Percentiles rank a stretch among this genome's conserved stretches.
Evolutionary conservation across 345 rosid genomes (phyloP).

Genomic region (Murraya paniculata): DNA sequence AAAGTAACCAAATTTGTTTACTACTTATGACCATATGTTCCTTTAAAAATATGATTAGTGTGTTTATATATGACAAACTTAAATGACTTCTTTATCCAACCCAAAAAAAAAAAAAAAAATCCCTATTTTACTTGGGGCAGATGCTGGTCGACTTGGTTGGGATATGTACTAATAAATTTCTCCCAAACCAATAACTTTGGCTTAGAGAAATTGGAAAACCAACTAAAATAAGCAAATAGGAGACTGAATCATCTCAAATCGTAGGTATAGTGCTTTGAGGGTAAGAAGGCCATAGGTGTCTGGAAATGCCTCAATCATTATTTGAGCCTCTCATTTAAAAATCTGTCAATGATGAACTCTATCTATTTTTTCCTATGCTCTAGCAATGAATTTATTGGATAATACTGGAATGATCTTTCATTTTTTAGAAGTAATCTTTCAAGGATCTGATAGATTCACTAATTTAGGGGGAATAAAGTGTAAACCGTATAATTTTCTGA

Average conservation of each 20-base stretch:
- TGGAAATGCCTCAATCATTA: not conserved
- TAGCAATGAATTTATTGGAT: not conserved
- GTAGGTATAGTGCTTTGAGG: not conserved
- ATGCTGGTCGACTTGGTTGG: not conserved
- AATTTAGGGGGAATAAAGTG: not conserved
- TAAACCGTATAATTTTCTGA: conserved; percentile 5
- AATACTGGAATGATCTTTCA: not conserved
- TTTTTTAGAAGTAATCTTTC: not conserved
- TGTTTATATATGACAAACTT: not conserved
- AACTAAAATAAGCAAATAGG: not conserved
- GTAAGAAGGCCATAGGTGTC: not conserved
- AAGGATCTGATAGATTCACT: not conserved
- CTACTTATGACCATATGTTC: not conserved
- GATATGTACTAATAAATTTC: not conserved
- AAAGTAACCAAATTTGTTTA: conserved; percentile 15
- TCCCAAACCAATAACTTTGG: not conserved
- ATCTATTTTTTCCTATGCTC: not conserved
- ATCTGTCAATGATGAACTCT: not conserved
- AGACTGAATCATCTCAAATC: not conserved
- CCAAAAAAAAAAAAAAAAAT: no score
- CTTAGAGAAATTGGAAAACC: not conserved
- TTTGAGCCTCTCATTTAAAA: not conserved
- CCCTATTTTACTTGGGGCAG: not conserved
- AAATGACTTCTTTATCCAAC: not conserved
- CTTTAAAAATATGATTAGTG: not conserved